phyloP scores from a whole-genome alignment of 768 basidiomycete genomes.

The Tulasnella sp. region DNA sequence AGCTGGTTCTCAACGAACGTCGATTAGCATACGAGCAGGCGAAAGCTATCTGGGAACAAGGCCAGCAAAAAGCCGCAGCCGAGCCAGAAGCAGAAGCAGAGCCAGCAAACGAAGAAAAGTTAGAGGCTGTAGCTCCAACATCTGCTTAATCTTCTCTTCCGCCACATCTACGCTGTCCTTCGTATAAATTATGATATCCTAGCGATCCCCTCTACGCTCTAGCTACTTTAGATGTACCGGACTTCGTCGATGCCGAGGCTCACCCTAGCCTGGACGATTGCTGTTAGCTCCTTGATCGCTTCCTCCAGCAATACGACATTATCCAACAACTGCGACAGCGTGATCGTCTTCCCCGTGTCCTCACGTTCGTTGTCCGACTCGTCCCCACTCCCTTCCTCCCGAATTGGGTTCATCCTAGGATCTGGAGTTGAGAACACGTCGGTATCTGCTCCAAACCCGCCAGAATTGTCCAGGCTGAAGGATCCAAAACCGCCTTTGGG shows the following conservation, averaged over 20 bases:
- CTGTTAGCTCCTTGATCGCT: conserved; percentile 86
- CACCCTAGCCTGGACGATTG: conserved; percentile 77
- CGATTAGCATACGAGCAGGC: conserved; percentile 79
- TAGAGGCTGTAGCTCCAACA: neutral
- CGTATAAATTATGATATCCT: conserved; percentile 21
- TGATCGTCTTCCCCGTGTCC: conserved; percentile 46
- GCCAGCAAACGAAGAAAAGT: neutral
- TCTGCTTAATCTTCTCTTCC: neutral
- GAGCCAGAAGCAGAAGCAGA: neutral
- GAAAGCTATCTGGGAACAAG: conserved; percentile 19
- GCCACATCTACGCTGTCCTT: neutral
- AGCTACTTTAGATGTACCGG: conserved; percentile 54
- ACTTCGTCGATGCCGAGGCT: conserved; percentile 80
- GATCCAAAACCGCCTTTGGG: neutral
- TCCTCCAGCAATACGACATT: conserved; percentile 95
- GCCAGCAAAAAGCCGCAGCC: neutral
- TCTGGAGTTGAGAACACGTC: conserved; percentile 22
- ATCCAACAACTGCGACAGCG: conserved; percentile 80
- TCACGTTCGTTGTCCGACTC: conserved; percentile 38
- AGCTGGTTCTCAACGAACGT: conserved; percentile 86
- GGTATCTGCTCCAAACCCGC: conserved; percentile 32
- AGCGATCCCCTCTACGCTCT: neutral
- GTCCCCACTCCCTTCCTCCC: conserved; percentile 33
- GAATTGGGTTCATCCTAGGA: conserved; percentile 32
- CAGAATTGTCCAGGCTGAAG: conserved; percentile 35